Percentiles rank a stretch among this genome's conserved stretches.
Conservation (phyloP, 768 basidiomycete genomes). For the Lactarius sp. region DNA sequence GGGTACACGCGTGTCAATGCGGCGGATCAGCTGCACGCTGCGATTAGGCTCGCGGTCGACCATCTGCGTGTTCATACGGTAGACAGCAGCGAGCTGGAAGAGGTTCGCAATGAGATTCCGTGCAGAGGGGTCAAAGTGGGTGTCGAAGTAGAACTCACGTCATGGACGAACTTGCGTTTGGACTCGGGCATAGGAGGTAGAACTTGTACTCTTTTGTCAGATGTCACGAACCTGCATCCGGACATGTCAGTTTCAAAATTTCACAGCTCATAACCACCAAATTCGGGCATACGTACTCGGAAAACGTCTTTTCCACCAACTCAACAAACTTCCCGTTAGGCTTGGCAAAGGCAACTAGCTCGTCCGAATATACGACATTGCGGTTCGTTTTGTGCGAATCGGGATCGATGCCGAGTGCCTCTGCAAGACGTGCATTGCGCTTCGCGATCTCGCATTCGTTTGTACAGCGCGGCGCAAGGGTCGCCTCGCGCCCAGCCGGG, state of each 20-base stretch:
- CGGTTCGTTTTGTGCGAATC: constrained; percentile 39
- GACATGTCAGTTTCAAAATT: background rate
- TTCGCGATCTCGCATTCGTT: constrained; percentile 81
- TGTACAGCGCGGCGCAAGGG: constrained; percentile 61
- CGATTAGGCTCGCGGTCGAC: constrained; percentile 90
- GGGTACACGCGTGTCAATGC: constrained; percentile 80
- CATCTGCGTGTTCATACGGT: constrained; percentile 79
- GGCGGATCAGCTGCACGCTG: constrained; percentile 76
- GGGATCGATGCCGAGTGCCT: constrained; percentile 80
- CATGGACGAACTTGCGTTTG: constrained; percentile 78
- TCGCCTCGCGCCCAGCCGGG: constrained; percentile 39
- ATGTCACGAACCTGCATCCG: constrained; percentile 53
- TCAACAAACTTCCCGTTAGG: constrained; percentile 61
- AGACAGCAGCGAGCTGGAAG: constrained; percentile 64
- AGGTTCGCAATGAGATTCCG: constrained; percentile 13
- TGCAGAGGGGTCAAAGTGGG: constrained; percentile 2
- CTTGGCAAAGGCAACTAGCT: constrained; percentile 56
- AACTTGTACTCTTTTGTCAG: constrained; percentile 63
- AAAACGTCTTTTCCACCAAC: constrained; percentile 76
- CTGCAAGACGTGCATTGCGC: constrained; percentile 83
- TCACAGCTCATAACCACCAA: background rate
- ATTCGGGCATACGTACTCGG: constrained; percentile 50
- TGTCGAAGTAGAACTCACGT: constrained; percentile 41
- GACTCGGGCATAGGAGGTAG: constrained; percentile 78
- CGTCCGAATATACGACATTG: constrained; percentile 53